A percentile compares a stretch with the other conserved stretches of the same genome.
phyloP scores from a whole-genome alignment of 371 early-diverging fungal species.

The Nematocida ironsii region DNA sequence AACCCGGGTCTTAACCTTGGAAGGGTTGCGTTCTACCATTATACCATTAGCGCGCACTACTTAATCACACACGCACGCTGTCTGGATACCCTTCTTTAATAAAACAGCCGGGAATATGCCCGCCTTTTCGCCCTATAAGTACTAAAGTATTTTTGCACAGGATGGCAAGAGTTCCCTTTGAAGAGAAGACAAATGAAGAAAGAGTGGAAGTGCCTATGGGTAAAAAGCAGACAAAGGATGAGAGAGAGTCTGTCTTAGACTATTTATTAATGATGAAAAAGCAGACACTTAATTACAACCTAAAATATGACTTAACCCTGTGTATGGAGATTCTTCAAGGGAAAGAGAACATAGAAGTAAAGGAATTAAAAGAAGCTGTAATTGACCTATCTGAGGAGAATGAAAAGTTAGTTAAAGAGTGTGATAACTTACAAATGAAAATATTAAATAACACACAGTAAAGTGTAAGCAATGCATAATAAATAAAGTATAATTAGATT shows the following conservation, averaged over 20 bases:
- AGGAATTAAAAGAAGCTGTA: constrained; percentile 66
- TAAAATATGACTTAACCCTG: constrained; percentile 68
- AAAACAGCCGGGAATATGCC: constrained; percentile 3
- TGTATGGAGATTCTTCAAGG: constrained; percentile 70
- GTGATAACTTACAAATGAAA: constrained; percentile 57
- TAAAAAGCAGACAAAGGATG: constrained; percentile 36
- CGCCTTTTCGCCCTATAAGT: constrained; percentile 49
- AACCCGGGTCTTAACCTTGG: constrained; percentile 69
- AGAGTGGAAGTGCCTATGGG: constrained; percentile 26
- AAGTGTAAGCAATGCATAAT: background rate
- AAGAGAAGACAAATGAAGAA: constrained; percentile 68
- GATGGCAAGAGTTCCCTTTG: constrained; percentile 58
- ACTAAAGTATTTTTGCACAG: constrained; percentile 1
- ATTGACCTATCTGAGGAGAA: constrained; percentile 63
- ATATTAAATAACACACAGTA: constrained; percentile 47
- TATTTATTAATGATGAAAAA: constrained; percentile 47
- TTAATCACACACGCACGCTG: background rate
- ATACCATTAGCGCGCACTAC: constrained; percentile 61
- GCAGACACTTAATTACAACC: constrained; percentile 65
- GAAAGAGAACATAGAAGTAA: constrained; percentile 68
- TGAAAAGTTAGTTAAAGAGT: constrained; percentile 62
- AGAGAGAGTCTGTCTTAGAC: constrained; percentile 61
- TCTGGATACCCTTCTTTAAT: background rate
- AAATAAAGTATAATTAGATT: background rate
- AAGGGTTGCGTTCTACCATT: constrained; percentile 68